Percentiles rank a stretch among this genome's conserved stretches.
phyloP scores from a whole-genome alignment of 164 flowering plant genomes.

The Dillenia suffruticosa region DNA sequence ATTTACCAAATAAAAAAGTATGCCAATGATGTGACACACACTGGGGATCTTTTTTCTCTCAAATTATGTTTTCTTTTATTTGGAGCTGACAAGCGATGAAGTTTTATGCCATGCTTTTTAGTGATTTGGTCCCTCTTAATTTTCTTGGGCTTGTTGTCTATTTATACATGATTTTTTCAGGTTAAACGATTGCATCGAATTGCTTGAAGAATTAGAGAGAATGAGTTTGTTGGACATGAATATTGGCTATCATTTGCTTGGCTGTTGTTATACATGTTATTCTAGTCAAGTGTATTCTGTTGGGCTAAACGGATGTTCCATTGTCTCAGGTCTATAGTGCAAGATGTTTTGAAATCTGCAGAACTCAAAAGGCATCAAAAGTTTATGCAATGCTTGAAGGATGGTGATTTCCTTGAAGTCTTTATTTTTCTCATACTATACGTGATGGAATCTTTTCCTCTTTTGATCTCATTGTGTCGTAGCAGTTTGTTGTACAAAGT shows the following conservation, averaged over 20 bases:
- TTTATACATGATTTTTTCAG: conserved; percentile 30
- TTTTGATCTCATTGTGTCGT: too few species aligned
- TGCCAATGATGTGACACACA: too few species aligned
- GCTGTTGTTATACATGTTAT: neutral
- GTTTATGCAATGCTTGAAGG: conserved; percentile 96
- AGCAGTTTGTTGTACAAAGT: too few species aligned
- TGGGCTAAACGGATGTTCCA: too few species aligned
- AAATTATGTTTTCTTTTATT: neutral
- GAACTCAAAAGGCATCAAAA: conserved; percentile 75
- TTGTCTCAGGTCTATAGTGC: conserved; percentile 83
- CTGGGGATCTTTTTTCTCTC: too few species aligned
- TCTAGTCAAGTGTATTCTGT: neutral
- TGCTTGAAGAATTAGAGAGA: too few species aligned
- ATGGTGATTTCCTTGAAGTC: conserved; percentile 14
- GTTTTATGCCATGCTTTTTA: neutral
- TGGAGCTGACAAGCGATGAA: neutral
- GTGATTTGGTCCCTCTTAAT: neutral
- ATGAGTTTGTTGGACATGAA: conserved; percentile 69
- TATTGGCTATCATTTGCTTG: conserved; percentile 16
- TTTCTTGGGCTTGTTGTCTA: conserved; percentile 7
- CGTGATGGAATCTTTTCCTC: too few species aligned
- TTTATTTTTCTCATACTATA: neutral
- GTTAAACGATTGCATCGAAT: conserved; percentile 65
- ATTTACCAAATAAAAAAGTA: neutral
- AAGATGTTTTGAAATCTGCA: conserved; percentile 60